Conservation (phyloP, 495 filamentous ascomycete species). For the Cercophora scortea region DNA sequence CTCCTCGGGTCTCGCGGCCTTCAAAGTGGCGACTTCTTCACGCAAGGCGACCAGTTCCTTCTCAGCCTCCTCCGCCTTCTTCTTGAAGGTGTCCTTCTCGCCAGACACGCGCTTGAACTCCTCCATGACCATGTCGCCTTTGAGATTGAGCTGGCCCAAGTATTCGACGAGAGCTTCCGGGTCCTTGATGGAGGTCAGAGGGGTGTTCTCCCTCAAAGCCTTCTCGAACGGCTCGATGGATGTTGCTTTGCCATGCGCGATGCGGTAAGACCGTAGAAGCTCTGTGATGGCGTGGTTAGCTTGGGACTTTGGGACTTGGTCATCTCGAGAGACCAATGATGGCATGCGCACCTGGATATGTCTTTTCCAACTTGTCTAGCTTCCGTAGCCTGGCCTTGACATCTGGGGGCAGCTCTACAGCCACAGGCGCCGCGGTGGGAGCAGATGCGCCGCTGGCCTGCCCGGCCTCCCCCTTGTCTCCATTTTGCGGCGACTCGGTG, state of each 20-base stretch:
- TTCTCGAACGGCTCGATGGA: conserved; percentile 91
- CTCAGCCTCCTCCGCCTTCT: conserved; percentile 63
- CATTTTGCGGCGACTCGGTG: conserved; percentile 4
- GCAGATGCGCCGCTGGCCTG: background rate
- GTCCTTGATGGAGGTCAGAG: conserved; percentile 78
- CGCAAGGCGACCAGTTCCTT: conserved; percentile 50
- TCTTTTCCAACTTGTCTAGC: conserved; percentile 77
- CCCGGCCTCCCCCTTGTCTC: background rate
- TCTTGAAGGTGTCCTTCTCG: conserved; percentile 74
- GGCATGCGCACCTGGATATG: conserved; percentile 63
- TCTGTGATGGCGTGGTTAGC: conserved; percentile 44
- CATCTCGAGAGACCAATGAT: background rate
- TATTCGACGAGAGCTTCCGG: conserved; percentile 84
- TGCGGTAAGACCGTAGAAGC: conserved; percentile 80
- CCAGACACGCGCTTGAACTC: conserved; percentile 81
- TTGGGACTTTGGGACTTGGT: no score
- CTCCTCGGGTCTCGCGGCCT: conserved; percentile 7
- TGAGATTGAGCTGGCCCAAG: conserved; percentile 78
- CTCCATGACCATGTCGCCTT: conserved; percentile 82
- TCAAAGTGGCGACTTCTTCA: conserved; percentile 28
- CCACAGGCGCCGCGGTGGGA: conserved; percentile 7
- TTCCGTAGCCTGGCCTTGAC: conserved; percentile 63
- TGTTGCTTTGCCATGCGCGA: conserved; percentile 75
- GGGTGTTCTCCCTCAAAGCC: conserved; percentile 81
- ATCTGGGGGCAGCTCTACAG: conserved; percentile 64